These are phyloP conservation scores for Crepidotus variabilis DNA, from an alignment of 768 basidiomycete species.

Conservation along the genomic window DNA sequence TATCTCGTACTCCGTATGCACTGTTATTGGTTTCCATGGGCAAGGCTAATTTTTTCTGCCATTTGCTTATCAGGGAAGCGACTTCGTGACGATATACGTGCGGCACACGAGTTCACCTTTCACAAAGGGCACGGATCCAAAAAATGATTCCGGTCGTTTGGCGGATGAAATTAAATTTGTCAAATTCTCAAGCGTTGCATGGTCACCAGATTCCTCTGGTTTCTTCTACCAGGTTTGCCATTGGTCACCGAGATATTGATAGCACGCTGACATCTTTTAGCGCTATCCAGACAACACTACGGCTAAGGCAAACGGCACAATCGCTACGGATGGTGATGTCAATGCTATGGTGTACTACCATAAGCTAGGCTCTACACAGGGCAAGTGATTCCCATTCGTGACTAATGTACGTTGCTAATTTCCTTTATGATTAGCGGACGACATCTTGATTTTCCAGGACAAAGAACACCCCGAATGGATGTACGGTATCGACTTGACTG, in stretches of 20 bases:
- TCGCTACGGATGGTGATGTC: constrained; percentile 56
- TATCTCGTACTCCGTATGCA: constrained; percentile 63
- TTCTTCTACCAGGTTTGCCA: constrained; percentile 72
- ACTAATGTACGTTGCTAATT: constrained; percentile 1
- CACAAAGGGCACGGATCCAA: constrained; percentile 33
- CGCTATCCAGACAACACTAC: constrained; percentile 55
- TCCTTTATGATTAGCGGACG: constrained; percentile 44
- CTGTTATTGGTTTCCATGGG: constrained; percentile 8
- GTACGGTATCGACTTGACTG: constrained; percentile 53
- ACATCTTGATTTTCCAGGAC: constrained; percentile 65
- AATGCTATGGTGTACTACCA: constrained; percentile 81
- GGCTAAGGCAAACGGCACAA: constrained; percentile 46
- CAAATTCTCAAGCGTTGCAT: constrained; percentile 70
- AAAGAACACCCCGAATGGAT: constrained; percentile 61
- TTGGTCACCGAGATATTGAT: not conserved
- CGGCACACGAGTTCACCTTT: constrained; percentile 61
- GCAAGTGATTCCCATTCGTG: constrained; percentile 29
- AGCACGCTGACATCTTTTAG: constrained; percentile 21
- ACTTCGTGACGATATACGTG: constrained; percentile 66
- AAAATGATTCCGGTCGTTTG: constrained; percentile 49
- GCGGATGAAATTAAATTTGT: constrained; percentile 69
- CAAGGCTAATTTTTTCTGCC: constrained; percentile 2
- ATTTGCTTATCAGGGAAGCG: constrained; percentile 53
- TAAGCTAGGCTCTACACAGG: constrained; percentile 64
- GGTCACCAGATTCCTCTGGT: constrained; percentile 77